Percentiles rank a stretch among this genome's conserved stretches.
phyloP scores from a whole-genome alignment of 306 rosid genomes.

The Malus sieversii region DNA sequence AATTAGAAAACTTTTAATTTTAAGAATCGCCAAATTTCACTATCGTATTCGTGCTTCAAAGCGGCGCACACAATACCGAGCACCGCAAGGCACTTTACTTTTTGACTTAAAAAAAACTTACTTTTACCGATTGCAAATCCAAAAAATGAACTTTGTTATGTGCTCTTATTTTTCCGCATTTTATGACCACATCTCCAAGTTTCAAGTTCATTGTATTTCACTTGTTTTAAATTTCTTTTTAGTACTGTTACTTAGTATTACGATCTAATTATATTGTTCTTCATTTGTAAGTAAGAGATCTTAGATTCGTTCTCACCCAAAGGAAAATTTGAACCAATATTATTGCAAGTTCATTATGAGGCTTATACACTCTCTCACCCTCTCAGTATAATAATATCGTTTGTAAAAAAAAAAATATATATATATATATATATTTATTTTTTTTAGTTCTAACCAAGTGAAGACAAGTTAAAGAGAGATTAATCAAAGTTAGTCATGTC shows the following conservation, averaged over 20 bases:
- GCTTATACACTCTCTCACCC: rapidly evolving
- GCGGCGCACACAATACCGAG: too few species aligned
- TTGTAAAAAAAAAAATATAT: too few species aligned
- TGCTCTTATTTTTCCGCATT: not conserved
- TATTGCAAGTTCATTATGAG: too few species aligned
- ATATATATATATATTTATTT: too few species aligned
- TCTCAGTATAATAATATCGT: too few species aligned
- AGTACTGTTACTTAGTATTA: not conserved
- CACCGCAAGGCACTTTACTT: too few species aligned
- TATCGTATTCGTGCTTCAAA: too few species aligned
- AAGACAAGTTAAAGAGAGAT: not conserved
- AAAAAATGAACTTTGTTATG: too few species aligned
- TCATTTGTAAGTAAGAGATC: rapidly evolving
- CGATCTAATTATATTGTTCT: rapidly evolving
- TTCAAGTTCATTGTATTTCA: not conserved
- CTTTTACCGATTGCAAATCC: too few species aligned
- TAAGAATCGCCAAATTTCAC: too few species aligned
- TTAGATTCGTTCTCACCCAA: rapidly evolving
- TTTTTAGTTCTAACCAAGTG: not conserved
- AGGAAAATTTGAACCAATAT: rapidly evolving
- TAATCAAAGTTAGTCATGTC: not conserved
- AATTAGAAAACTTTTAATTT: too few species aligned
- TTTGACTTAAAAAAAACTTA: too few species aligned
- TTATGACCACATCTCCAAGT: not conserved
- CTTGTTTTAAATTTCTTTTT: not conserved